These are phyloP conservation scores for Boletus barrowsii DNA, from an alignment of 768 basidiomycete species.

Conservation along the genomic window DNA sequence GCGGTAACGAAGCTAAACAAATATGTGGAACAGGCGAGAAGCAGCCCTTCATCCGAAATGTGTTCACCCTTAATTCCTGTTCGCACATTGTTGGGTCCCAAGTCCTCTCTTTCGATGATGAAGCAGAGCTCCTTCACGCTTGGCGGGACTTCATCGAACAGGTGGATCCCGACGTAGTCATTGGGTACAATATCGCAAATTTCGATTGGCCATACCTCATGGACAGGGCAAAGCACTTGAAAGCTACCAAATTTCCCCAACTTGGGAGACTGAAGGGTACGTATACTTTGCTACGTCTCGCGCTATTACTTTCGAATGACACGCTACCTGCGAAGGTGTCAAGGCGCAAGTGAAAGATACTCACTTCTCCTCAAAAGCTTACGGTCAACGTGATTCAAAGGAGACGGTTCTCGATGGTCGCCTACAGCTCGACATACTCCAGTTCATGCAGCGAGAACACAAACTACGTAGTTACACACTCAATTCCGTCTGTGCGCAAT, in stretches of 20 bases:
- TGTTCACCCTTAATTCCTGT: constrained; percentile 94
- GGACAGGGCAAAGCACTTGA: constrained; percentile 85
- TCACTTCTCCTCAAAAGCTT: constrained; percentile 97
- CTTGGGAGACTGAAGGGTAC: constrained; percentile 76
- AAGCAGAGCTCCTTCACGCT: constrained; percentile 66
- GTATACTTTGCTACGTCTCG: constrained; percentile 5
- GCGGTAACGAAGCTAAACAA: constrained; percentile 1
- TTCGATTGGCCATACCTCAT: constrained; percentile 98
- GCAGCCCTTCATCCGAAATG: constrained; percentile 92
- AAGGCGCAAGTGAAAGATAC: constrained; percentile 86
- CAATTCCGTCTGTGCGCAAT: constrained; percentile 97
- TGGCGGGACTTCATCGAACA: constrained; percentile 89
- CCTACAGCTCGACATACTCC: constrained; percentile 91
- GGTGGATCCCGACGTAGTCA: constrained; percentile 93
- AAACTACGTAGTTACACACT: constrained; percentile 96
- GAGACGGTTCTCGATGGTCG: constrained; percentile 89
- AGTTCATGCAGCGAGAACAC: constrained; percentile 98
- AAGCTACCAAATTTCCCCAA: constrained; percentile 62
- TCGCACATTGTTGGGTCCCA: constrained; percentile 97
- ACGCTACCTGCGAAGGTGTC: constrained; percentile 43
- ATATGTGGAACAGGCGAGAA: constrained; percentile 64
- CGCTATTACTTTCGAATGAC: not conserved
- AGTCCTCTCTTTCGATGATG: constrained; percentile 79
- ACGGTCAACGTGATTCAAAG: constrained; percentile 95
- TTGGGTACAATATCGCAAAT: constrained; percentile 91